Evolutionary conservation across 2,329 filamentous ascomycete species (phyloP).

Genomic region (Arthrinium puccinioides): DNA sequence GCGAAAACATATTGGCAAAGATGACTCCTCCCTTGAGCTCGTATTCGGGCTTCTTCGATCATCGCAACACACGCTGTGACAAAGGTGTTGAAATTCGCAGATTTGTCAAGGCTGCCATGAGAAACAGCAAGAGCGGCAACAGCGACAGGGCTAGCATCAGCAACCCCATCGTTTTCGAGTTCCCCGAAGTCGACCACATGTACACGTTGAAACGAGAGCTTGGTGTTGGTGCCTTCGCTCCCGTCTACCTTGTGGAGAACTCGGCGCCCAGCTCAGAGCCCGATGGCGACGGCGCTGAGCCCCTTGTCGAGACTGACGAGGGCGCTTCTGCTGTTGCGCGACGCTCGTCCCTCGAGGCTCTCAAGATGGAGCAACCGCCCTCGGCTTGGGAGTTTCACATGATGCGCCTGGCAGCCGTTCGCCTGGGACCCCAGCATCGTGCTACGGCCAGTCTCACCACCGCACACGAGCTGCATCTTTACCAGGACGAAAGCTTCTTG

Average conservation of each 20-base stretch:
- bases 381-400: slow-evolving; percentile 96
- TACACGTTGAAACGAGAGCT: slow-evolving; percentile 82
- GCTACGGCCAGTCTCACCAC: slow-evolving; percentile 71
- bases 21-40: slow-evolving; percentile 65
- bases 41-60: slow-evolving; percentile 75
- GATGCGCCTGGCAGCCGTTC: slow-evolving; percentile 72
- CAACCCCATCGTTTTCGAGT: slow-evolving; percentile 57
- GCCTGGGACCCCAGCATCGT: slow-evolving; percentile 64
- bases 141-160: slow-evolving; percentile 51
- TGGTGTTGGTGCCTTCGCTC: slow-evolving; percentile 88
- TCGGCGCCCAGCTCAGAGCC: slow-evolving; percentile 40
- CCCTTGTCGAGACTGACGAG: slow-evolving; percentile 49
- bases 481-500: slow-evolving; percentile 82
- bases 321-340: slow-evolving; percentile 48
- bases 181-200: slow-evolving; percentile 55
- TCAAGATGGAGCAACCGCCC: slow-evolving; percentile 91
- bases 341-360: slow-evolving; percentile 64
- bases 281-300: slow-evolving; percentile 30
- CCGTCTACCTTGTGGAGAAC: slow-evolving; percentile 85
- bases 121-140: slow-evolving; percentile 46
- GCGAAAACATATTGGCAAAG: slow-evolving; percentile 66
- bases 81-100: slow-evolving; percentile 72
- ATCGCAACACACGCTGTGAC: slow-evolving; percentile 55
- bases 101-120: slow-evolving; percentile 62
- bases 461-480: slow-evolving; percentile 87